phyloP scores from a whole-genome alignment of 1,139 yeast species.

The Magnusiomyces paraingens region DNA sequence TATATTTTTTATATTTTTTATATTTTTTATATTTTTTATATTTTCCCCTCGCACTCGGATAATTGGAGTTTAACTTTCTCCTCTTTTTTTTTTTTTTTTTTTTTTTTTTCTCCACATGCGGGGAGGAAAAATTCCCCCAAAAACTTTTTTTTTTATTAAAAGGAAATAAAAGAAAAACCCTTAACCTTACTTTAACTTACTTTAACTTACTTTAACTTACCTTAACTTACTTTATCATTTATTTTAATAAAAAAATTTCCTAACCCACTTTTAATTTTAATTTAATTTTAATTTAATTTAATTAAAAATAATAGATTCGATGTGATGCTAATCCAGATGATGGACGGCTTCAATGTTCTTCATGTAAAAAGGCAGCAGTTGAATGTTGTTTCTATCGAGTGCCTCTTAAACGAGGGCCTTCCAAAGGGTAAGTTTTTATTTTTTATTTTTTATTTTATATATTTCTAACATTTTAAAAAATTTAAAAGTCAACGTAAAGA shows the following conservation, averaged over 20 bases:
- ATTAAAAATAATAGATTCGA: conserved; percentile 37
- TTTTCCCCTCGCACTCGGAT: conserved; percentile 6
- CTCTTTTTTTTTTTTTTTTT: too few relatives aligned
- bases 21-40: too few relatives aligned
- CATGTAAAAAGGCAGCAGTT: conserved; percentile 36
- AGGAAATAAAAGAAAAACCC: too few relatives aligned
- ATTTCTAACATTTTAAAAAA: conserved; percentile 21
- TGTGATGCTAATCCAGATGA: conserved; percentile 34
- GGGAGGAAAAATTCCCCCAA: too few relatives aligned
- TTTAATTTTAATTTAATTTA: too few relatives aligned
- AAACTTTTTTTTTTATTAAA: too few relatives aligned
- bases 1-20: too few relatives aligned
- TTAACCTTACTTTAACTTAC: too few relatives aligned
- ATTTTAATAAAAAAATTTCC: too few relatives aligned
- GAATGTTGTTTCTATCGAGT: conserved; percentile 38
- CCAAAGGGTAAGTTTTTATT: conserved; percentile 28
- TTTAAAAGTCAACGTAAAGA: conserved; percentile 14
- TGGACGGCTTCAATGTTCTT: conserved; percentile 31
- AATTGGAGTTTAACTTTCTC: too few relatives aligned
- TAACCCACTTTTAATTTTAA: conserved; percentile 1
- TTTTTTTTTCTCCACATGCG: too few relatives aligned
- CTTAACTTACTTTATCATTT: too few relatives aligned
- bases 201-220: background rate
- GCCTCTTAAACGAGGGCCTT: conserved; percentile 41
- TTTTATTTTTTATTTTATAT: conserved; percentile 17